Conservation (phyloP, 371 early-diverging fungal species). For the Mortierella sp. region DNA sequence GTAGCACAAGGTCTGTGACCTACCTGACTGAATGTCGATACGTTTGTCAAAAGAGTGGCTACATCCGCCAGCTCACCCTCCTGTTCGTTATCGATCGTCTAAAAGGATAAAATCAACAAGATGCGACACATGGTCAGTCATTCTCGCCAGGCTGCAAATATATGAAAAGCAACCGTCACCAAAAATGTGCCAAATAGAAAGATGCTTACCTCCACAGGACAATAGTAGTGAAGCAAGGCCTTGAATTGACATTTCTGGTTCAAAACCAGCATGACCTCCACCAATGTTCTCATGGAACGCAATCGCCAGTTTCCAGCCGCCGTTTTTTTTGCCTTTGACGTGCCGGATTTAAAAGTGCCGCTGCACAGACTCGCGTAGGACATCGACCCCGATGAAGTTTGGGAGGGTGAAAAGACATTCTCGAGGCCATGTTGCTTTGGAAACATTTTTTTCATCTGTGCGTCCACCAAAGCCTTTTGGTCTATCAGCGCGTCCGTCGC, state of each 20-base stretch:
- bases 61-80: background rate
- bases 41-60: background rate
- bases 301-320: constrained; percentile 35
- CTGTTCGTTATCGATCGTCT: background rate
- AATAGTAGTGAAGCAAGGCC: constrained; percentile 32
- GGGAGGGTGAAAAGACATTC: constrained; percentile 14
- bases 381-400: background rate
- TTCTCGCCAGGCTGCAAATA: background rate
- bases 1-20: background rate
- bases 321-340: background rate
- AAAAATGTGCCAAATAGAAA: too few relatives aligned
- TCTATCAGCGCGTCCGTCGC: background rate
- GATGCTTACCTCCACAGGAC: constrained; percentile 39
- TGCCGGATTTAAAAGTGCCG: background rate
- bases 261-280: constrained; percentile 29
- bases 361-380: background rate
- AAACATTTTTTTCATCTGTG: constrained; percentile 29
- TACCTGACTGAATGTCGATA: background rate
- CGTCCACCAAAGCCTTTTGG: background rate
- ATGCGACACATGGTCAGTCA: background rate
- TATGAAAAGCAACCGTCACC: background rate
- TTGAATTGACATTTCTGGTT: constrained; percentile 24
- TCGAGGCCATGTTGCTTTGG: constrained; percentile 39
- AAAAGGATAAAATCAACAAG: too few relatives aligned
- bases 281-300: constrained; percentile 27